Evolutionary conservation across 495 filamentous ascomycete genomes (phyloP), one percentile per base, ranked within the genome.

Genomic region (Cairneyella variabilis): DNA sequence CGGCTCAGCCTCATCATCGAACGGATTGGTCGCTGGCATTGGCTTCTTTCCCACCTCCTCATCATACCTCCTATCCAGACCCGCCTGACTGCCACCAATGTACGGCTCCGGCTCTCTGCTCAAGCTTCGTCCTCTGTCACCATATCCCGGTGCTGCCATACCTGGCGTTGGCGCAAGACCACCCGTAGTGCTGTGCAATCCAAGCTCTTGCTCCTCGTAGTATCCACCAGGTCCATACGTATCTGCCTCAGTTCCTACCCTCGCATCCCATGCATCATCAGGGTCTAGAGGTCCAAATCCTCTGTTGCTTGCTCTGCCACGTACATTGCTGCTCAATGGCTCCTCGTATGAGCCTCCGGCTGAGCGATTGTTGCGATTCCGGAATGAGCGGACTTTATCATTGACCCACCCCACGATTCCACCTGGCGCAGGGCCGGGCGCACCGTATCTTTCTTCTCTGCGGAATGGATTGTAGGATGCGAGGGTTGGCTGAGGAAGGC

Each of bases 211-310:
- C 69, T 86, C 85, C 55, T 88, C 75, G 53, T 84, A 80, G 58
- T 83, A 81, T 12, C 71, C 69, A 20, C 62, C 64, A 0, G 67
- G 66, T 6, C 72, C 77, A 61, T 81, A 79, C 1, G 57, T 67
- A 60, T 81, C 78, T 12, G 76, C 78, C 61, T 84, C 83, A 46
- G 76, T 69, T 30, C 80, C 83, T 3, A 89, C 84, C 28, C 82
- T 63, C 43, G 83, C 58, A 70, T 88, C 84, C 85, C 85, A 89
- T 21, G 85, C 83, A 53, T 85, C 83, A 64, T 89, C 85, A 0
- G 83, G 84, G 61, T 89, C 85, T 23, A 86, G 69, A 17, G 74
- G 61, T 30, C 73, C 72, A 66, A 73, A 75, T 34, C 72, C 71
- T 34, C 75, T 64, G 34, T 62, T 60, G 25, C 23, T 50, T 2